phyloP scores from a whole-genome alignment of 1,284 basidiomycete species.

The Ceratobasidium sp. region DNA sequence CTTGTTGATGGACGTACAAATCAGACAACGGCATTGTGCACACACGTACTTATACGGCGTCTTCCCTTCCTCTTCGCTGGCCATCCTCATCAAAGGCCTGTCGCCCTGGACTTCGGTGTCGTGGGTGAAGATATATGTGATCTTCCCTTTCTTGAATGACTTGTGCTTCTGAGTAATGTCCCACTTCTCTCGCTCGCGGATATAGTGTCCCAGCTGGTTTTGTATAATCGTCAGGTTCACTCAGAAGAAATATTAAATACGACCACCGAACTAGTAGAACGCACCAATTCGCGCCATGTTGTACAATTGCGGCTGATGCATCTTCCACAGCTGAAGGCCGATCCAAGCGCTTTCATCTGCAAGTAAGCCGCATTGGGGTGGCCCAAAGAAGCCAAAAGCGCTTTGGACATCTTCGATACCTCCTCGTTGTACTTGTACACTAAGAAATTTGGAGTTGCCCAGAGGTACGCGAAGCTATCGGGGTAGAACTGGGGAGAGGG shows the following conservation, averaged over 20 bases:
- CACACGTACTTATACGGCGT: neutral
- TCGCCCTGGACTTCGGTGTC: neutral
- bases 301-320: neutral
- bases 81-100: slow-evolving; percentile 1
- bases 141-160: neutral
- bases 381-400: neutral
- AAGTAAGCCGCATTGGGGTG: slow-evolving; percentile 8
- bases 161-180: neutral
- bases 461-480: neutral
- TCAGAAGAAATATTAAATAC: neutral
- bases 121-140: neutral
- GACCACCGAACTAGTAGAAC: neutral
- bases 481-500: neutral
- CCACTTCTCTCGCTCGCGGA: neutral
- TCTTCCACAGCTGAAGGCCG: slow-evolving; percentile 22
- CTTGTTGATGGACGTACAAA: neutral
- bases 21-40: neutral
- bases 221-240: neutral
- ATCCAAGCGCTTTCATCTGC: slow-evolving; percentile 14
- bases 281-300: slow-evolving; percentile 20
- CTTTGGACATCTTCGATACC: neutral
- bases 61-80: neutral
- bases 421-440: neutral
- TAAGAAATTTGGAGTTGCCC: neutral
- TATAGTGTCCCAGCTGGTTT: slow-evolving; percentile 10